Percentiles rank a stretch among this genome's conserved stretches.
Conservation (phyloP, 1,139 yeast genomes). For the Candida buenavistaensis region DNA sequence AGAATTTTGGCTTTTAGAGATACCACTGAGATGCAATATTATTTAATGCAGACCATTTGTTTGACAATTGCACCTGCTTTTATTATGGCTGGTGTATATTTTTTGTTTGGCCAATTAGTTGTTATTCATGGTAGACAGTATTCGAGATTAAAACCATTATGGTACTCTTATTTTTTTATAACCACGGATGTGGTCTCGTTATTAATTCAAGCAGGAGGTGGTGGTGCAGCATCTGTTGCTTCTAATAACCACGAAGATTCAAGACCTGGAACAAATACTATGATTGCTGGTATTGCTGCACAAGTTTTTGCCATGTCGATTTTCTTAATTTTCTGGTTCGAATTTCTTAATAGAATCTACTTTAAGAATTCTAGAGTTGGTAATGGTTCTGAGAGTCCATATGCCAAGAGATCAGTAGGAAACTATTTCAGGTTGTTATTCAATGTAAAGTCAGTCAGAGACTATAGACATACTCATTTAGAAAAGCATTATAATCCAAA, state of each 20-base stretch:
- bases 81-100: slow-evolving; percentile 85
- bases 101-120: slow-evolving; percentile 69
- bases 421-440: slow-evolving; percentile 33
- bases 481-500: slow-evolving; percentile 39
- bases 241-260: slow-evolving; percentile 36
- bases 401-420: slow-evolving; percentile 24
- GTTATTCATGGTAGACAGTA: slow-evolving; percentile 65
- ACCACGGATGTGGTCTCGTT: slow-evolving; percentile 68
- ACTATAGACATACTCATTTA: slow-evolving; percentile 24
- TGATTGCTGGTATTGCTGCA: slow-evolving; percentile 80
- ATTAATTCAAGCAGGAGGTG: slow-evolving; percentile 78
- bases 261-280: slow-evolving; percentile 63
- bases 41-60: slow-evolving; percentile 64
- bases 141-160: slow-evolving; percentile 70
- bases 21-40: slow-evolving; percentile 43
- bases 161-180: slow-evolving; percentile 70
- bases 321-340: slow-evolving; percentile 58
- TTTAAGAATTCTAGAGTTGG: slow-evolving; percentile 27
- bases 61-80: slow-evolving; percentile 87
- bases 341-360: slow-evolving; percentile 50
- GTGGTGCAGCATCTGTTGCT: slow-evolving; percentile 71
- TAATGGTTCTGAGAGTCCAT: slow-evolving; percentile 19
- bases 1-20: slow-evolving; percentile 47
- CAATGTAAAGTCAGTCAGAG: slow-evolving; percentile 24
- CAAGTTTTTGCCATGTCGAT: slow-evolving; percentile 75